Evolutionary conservation across 495 filamentous ascomycete genomes (phyloP).

Genomic region (Coniosporium apollinis): DNA sequence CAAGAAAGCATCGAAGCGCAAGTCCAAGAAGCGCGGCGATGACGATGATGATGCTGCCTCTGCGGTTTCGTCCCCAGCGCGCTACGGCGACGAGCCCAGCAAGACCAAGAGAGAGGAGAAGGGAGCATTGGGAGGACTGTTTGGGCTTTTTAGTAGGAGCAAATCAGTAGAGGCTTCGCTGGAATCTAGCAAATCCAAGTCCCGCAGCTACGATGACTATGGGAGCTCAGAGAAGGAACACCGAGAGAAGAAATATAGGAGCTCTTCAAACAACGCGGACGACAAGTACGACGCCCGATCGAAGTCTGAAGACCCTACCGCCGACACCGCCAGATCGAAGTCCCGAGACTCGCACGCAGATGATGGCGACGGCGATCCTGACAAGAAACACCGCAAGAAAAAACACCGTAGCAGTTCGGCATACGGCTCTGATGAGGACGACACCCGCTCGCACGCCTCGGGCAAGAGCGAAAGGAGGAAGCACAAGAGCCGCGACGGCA

Average conservation of each 20-base stretch:
- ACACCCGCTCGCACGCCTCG: no score
- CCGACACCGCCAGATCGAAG: constrained; percentile 1
- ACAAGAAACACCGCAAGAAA: constrained; percentile 2
- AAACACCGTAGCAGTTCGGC: background rate
- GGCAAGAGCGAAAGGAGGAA: background rate
- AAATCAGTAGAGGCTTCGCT: constrained; percentile 8
- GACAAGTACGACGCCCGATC: constrained; percentile 14
- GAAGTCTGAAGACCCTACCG: constrained; percentile 2
- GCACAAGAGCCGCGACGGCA: constrained; percentile 1
- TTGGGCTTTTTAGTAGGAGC: constrained; percentile 17
- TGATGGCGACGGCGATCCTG: constrained; percentile 5
- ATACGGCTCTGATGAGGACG: constrained; percentile 3
- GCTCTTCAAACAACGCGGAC: constrained; percentile 12
- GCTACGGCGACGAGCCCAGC: constrained; percentile 14
- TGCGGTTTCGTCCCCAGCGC: constrained; percentile 14
- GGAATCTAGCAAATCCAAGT: constrained; percentile 6
- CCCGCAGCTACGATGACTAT: constrained; percentile 6
- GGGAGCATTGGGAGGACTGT: constrained; percentile 22
- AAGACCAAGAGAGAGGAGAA: constrained; percentile 21
- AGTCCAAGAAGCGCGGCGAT: constrained; percentile 5
- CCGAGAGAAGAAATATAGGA: constrained; percentile 18
- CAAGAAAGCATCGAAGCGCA: constrained; percentile 12
- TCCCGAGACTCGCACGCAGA: constrained; percentile 5
- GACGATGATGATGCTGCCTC: constrained; percentile 20
- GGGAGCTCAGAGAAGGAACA: constrained; percentile 16